Evolutionary conservation across 768 basidiomycete genomes (phyloP).

Genomic region (Lactarius deliciosus): DNA sequence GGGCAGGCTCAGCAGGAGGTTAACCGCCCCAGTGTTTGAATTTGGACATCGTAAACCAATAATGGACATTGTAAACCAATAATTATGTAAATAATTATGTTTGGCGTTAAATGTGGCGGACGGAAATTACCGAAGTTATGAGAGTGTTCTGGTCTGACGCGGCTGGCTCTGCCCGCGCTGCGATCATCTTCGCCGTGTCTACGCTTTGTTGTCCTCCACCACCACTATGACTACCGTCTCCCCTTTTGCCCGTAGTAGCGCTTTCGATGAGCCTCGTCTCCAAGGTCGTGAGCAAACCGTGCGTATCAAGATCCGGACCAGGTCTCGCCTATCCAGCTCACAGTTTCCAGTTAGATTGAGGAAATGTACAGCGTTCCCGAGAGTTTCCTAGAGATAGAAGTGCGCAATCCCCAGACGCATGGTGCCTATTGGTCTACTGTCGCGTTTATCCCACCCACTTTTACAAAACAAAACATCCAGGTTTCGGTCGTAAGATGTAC

Average conservation of each 20-base stretch:
- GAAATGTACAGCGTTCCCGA: constrained; percentile 99
- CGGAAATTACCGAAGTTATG: neutral
- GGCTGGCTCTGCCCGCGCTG: neutral
- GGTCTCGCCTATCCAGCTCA: constrained; percentile 2
- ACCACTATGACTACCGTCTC: constrained; percentile 42
- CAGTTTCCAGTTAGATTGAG: constrained; percentile 66
- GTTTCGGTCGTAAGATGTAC: constrained; percentile 98
- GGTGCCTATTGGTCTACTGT: constrained; percentile 48
- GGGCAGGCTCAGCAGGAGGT: constrained; percentile 53
- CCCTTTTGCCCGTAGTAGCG: constrained; percentile 43
- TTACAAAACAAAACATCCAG: constrained; percentile 40
- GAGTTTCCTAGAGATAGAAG: constrained; percentile 96
- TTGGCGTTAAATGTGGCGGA: neutral
- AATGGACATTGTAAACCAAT: neutral
- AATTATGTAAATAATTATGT: neutral
- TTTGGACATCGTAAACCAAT: neutral
- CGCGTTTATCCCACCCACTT: neutral
- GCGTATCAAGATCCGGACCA: constrained; percentile 20
- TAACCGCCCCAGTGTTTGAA: constrained; percentile 36
- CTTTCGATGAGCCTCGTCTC: constrained; percentile 42
- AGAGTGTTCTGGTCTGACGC: neutral
- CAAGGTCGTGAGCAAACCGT: constrained; percentile 43
- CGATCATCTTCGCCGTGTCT: neutral
- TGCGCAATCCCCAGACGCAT: constrained; percentile 95
- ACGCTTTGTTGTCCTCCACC: neutral